Evolutionary conservation across 1,284 basidiomycete species (phyloP), one percentile per base, ranked within the genome.

Genomic region (Cutaneotrichosporon cavernicola): DNA sequence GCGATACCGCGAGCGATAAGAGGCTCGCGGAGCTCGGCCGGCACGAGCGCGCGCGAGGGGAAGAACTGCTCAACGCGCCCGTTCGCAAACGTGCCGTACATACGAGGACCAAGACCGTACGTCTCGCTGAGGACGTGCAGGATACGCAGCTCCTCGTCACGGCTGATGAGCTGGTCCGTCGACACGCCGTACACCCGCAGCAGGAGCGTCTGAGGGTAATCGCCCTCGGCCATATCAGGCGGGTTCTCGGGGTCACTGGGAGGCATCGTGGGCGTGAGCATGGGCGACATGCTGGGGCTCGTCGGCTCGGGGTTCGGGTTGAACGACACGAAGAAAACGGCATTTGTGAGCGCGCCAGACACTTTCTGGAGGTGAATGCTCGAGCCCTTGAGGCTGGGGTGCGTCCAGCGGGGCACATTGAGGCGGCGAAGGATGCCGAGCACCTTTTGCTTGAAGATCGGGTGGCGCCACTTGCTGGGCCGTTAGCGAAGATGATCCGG

Each of bases 61-160:
- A 97, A 96, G 81, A 91, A 95, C 77, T 97, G 90, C 81, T 97
- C 94, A 57, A 97, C 83, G 47, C 94, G 88, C 43, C 94, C 94
- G 78, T 97, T 97, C 70, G 86, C 85, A 79, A 97, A 97, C 1
- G 93, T 97, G 60, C 94, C 94, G 75, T 91, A 92, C 34, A 97
- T 87, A 69, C 86, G 86, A 34, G 94, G 92, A n/a, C 92, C 94
- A 63, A 97, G 90, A 70, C 85, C 86, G 80, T 94, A 96, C 66
- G 84, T 84, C 21, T 90, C 90, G 40, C 91, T 94, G 56, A 97
- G 87, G 53, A 90, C 83, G 80, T 97, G 91, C 47, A 97, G 86
- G 31, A 88, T 90, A 69, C 89, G 88, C 36, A 97, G 85, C 77
- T 97, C 94, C 67, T 85, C 86, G 16, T 87, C 84, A 26, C 93